A percentile compares a stretch with the other conserved stretches of the same genome.
Conservation (phyloP, 2,329 filamentous ascomycete genomes). For the Thielaviopsis populi region DNA sequence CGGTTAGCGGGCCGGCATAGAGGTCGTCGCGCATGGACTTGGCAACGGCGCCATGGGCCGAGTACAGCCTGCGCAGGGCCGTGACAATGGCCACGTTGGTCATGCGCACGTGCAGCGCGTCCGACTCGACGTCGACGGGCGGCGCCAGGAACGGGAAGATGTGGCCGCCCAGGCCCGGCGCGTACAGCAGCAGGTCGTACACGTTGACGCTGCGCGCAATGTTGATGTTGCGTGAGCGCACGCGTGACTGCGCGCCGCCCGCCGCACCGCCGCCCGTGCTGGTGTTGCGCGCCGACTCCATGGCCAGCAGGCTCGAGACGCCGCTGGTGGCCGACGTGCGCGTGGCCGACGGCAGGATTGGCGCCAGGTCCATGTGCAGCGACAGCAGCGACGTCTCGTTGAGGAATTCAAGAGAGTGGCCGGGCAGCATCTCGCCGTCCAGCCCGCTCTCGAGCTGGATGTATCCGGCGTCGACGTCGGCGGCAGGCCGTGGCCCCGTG, state of each 20-base stretch:
- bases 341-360: background rate
- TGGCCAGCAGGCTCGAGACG: background rate
- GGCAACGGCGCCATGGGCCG: background rate
- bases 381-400: slow-evolving; percentile 2
- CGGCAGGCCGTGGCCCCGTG: background rate
- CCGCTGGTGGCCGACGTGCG: background rate
- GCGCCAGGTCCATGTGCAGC: slow-evolving; percentile 10
- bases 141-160: slow-evolving; percentile 12
- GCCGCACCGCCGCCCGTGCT: background rate
- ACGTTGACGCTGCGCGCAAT: background rate
- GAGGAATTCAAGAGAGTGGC: background rate
- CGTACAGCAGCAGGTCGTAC: slow-evolving; percentile 8
- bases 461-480: background rate
- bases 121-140: background rate
- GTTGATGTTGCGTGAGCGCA: background rate
- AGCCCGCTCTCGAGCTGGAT: background rate
- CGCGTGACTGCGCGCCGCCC: background rate
- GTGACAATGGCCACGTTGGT: slow-evolving; percentile 8
- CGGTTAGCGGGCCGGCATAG: slow-evolving; percentile 12
- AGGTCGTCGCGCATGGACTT: background rate
- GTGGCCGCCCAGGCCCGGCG: background rate
- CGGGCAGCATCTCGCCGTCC: background rate
- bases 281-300: background rate
- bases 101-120: slow-evolving; percentile 6
- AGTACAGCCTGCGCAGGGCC: slow-evolving; percentile 3